Evolutionary conservation across 768 basidiomycete species (phyloP).

Genomic region (Coprinopsis cinerea): DNA sequence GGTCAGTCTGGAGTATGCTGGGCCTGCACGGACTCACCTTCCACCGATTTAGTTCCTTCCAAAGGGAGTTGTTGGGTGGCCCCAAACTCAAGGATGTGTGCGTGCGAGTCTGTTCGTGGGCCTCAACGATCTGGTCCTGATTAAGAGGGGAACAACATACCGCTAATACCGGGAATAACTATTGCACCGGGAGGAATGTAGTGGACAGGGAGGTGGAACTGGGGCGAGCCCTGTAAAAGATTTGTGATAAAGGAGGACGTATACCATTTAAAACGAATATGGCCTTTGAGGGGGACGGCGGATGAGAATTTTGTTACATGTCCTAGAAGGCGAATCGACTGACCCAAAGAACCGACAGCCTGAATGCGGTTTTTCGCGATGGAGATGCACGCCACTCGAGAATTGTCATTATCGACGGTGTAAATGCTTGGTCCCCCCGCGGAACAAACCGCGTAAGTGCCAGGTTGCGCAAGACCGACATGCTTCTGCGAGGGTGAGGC

Average conservation of each 20-base stretch:
- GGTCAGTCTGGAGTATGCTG: not conserved
- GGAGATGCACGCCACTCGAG: slow-evolving; percentile 58
- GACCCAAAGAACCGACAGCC: slow-evolving; percentile 53
- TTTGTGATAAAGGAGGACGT: slow-evolving; percentile 16
- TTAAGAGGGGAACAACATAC: slow-evolving; percentile 31
- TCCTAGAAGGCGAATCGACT: slow-evolving; percentile 15
- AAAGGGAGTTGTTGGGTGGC: slow-evolving; percentile 58
- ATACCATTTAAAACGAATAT: slow-evolving; percentile 37
- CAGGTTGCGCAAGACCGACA: slow-evolving; percentile 2
- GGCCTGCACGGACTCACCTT: slow-evolving; percentile 34
- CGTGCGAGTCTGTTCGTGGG: slow-evolving; percentile 61
- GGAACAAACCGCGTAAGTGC: slow-evolving; percentile 59
- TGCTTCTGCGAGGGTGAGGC: no score
- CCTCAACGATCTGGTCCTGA: not conserved
- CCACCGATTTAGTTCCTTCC: slow-evolving; percentile 51
- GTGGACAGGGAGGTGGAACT: slow-evolving; percentile 26
- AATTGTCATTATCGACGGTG: slow-evolving; percentile 53
- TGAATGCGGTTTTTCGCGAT: slow-evolving; percentile 45
- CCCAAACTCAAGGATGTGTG: slow-evolving; percentile 75
- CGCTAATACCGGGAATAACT: slow-evolving; percentile 67
- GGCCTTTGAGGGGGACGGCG: slow-evolving; percentile 24
- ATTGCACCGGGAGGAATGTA: slow-evolving; percentile 52
- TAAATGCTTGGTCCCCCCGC: slow-evolving; percentile 47
- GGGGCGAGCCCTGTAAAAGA: slow-evolving; percentile 16
- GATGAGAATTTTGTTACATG: not conserved